Percentiles rank a stretch among this genome's conserved stretches.
Evolutionary conservation across 2,329 filamentous ascomycete species (phyloP).

Genomic region (Hysterium pulicare): DNA sequence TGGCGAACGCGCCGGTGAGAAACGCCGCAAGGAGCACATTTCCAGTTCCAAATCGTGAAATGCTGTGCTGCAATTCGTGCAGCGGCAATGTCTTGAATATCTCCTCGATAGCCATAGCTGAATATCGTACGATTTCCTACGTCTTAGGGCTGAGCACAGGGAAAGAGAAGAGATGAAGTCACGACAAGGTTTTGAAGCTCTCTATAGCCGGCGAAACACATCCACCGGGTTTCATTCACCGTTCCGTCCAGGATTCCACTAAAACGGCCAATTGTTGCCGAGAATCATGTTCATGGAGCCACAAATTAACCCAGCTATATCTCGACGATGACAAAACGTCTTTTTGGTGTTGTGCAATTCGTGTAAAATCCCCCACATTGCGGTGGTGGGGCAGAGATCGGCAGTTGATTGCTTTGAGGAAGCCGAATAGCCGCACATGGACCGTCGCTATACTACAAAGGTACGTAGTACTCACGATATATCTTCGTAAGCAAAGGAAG

Average conservation of each 20-base stretch:
- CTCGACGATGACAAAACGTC: too few relatives aligned
- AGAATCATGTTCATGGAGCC: not conserved
- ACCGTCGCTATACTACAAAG: too few relatives aligned
- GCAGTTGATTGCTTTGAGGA: conserved; percentile 14
- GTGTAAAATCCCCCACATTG: conserved; percentile 32
- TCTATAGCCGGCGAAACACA: not conserved
- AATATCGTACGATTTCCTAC: conserved; percentile 2
- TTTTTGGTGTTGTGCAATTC: too few relatives aligned
- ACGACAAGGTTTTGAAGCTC: not conserved
- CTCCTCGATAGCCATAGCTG: conserved; percentile 28
- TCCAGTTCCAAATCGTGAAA: conserved; percentile 25
- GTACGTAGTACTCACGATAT: too few relatives aligned
- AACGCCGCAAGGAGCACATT: conserved; percentile 22
- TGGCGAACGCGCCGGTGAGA: conserved; percentile 17
- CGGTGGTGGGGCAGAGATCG: conserved; percentile 25
- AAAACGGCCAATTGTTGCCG: not conserved
- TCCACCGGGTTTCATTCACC: not conserved
- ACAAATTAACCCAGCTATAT: not conserved
- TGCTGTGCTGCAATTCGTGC: conserved; percentile 27
- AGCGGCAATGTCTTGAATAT: conserved; percentile 27
- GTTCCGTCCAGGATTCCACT: not conserved
- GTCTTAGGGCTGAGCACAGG: too few relatives aligned
- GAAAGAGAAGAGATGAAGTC: not conserved
- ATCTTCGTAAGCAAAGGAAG: too few relatives aligned
- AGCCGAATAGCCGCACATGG: too few relatives aligned